Evolutionary conservation across 208 protist genomes (phyloP), one percentile per base, ranked within the genome.

Genomic region (Crithidia fasciculata): DNA sequence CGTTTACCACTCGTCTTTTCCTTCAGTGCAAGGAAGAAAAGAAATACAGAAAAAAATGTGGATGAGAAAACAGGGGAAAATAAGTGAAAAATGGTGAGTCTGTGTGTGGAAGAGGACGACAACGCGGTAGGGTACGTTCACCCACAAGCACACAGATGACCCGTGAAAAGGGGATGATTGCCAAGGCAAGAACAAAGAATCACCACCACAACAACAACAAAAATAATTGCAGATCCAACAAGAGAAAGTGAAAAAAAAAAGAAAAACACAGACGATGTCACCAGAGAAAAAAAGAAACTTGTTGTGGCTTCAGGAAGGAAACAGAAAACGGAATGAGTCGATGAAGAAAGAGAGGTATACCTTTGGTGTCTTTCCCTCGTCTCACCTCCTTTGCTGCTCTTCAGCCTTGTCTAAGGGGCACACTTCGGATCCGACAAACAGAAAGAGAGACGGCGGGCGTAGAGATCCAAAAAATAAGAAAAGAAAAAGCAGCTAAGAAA

Each of bases 201-300:
- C 4, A 40, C 54, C 19, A 58, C 15, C 19, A 58, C 15, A 2
- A 19, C 15, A 47, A 19, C 3, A 45, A 58, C 5, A 69, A 52
- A 49, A 56, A 12, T 28, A 28, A 28, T 28, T 28, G 28, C 28
- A 28, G 28, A 28, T 28, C 28, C 28, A 28, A 28, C 28, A 41
- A 58, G 28, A 58, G 19, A 37, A 58, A 58, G 12, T 16, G 13
- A 63, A 28, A 39, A 10, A 61, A 6, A 4, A 40, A 28, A 39
- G 19, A 3, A 15, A 61, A 19, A 49, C 36, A 40, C 19, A 41
- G 36, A 71, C 19, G 43, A 37, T 44, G 2, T 36, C 8, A 8
- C 19, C 40, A 43, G 43, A 52, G 6, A 15, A 67, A 44, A 45
- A 19, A 73, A 63, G 64, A 55, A 58, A 13, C 28, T 28, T 28